These are phyloP conservation scores for Corrigiola litoralis DNA, from an alignment of 179 eudicot genomes.

Conservation along the genomic window DNA sequence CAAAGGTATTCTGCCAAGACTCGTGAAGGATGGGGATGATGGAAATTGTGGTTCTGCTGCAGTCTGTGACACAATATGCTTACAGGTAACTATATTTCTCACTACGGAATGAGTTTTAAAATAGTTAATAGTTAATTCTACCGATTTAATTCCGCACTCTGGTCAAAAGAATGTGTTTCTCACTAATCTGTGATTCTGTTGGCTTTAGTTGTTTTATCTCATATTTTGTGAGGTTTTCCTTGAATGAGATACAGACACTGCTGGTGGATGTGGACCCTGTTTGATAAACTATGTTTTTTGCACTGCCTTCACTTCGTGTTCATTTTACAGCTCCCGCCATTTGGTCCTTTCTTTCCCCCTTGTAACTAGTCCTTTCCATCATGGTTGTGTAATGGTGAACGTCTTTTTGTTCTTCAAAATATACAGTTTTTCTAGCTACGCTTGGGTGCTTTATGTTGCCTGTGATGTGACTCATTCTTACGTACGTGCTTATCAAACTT, in stretches of 20 bases:
- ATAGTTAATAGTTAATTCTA: background rate
- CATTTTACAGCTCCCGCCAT: background rate
- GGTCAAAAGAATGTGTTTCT: background rate
- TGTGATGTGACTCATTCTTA: background rate
- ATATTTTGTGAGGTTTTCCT: background rate
- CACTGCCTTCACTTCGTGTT: background rate
- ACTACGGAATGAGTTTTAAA: background rate
- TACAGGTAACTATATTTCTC: constrained; percentile 54
- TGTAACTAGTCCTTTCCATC: background rate
- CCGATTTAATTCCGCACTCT: background rate
- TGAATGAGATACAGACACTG: background rate
- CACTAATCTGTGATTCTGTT: background rate
- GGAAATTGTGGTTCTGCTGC: constrained; percentile 89
- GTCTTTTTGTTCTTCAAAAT: background rate
- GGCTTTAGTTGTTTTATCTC: background rate
- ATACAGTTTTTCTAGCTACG: background rate
- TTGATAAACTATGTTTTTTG: background rate
- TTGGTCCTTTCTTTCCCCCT: background rate
- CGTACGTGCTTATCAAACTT: background rate
- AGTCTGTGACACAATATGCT: constrained; percentile 80
- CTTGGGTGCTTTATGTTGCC: background rate
- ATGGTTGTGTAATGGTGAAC: no score
- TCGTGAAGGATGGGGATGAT: constrained; percentile 77
- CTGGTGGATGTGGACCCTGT: background rate
- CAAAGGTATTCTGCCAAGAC: constrained; percentile 70